A percentile compares a stretch with the other conserved stretches of the same genome.
These are phyloP conservation scores for Wickerhamomyces sydowiorum DNA, from an alignment of 805 yeast genomes.

Conservation along the genomic window DNA sequence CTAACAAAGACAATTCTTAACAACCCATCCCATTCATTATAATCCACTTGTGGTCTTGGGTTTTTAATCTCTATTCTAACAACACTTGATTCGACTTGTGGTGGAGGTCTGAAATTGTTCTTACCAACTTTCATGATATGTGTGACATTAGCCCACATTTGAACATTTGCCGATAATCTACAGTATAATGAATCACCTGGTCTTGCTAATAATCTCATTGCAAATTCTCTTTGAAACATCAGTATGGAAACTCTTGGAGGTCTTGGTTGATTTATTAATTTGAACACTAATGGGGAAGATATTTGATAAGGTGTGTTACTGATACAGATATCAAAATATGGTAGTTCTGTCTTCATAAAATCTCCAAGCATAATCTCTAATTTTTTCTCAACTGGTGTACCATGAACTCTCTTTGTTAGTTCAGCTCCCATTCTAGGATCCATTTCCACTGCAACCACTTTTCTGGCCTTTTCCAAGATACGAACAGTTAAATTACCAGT, in stretches of 20 bases:
- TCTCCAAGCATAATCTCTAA: constrained; percentile 91
- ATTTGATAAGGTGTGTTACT: constrained; percentile 98
- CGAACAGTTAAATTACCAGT: constrained; percentile 95
- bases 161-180: constrained; percentile 92
- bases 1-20: constrained; percentile 88
- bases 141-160: constrained; percentile 99
- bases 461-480: constrained; percentile 85
- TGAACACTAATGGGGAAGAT: constrained; percentile 93
- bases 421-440: constrained; percentile 99
- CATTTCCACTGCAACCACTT: constrained; percentile 96
- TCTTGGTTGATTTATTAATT: constrained; percentile 79
- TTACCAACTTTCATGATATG: constrained; percentile 98
- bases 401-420: constrained; percentile 93
- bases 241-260: constrained; percentile 94
- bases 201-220: constrained; percentile 84
- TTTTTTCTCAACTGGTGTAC: constrained; percentile 90
- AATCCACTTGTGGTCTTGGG: constrained; percentile 93
- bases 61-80: constrained; percentile 87
- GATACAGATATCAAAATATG: constrained; percentile 92
- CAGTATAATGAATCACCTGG: constrained; percentile 96
- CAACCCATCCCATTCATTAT: constrained; percentile 95
- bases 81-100: constrained; percentile 95
- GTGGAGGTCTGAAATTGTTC: constrained; percentile 96
- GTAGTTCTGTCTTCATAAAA: constrained; percentile 91
- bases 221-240: constrained; percentile 98